Evolutionary conservation across 108 stramenopile genomes (phyloP).

Genomic region (Skeletonema grethae): DNA sequence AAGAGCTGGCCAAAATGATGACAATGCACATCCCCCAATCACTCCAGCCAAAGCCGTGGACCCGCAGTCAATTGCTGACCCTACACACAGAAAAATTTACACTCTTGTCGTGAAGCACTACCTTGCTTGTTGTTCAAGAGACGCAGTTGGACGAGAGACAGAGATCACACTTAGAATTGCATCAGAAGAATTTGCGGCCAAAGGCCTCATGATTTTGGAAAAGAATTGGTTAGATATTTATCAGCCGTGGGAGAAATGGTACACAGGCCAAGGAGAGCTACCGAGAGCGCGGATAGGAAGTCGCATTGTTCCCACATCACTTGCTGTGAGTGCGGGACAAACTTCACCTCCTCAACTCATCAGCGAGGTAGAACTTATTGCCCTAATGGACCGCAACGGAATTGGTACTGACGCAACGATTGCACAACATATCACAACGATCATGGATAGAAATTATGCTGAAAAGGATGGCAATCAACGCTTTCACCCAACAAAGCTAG

Average conservation of each 20-base stretch:
- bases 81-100: slow-evolving; percentile 82
- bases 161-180: slow-evolving; percentile 80
- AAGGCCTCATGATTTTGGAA: slow-evolving; percentile 86
- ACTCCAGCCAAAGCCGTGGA: slow-evolving; percentile 95
- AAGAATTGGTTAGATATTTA: slow-evolving; percentile 92
- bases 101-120: slow-evolving; percentile 95
- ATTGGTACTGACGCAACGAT: slow-evolving; percentile 98
- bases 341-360: slow-evolving; percentile 75
- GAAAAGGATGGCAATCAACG: slow-evolving; percentile 74
- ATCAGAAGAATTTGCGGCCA: slow-evolving; percentile 88
- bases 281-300: slow-evolving; percentile 72
- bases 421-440: slow-evolving; percentile 85
- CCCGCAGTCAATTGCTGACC: slow-evolving; percentile 71
- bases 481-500: slow-evolving; percentile 84
- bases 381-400: slow-evolving; percentile 84
- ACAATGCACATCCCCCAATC: slow-evolving; percentile 99
- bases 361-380: slow-evolving; percentile 81
- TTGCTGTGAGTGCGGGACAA: slow-evolving; percentile 77
- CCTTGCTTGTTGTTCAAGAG: slow-evolving; percentile 96
- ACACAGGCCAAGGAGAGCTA: slow-evolving; percentile 83
- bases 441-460: slow-evolving; percentile 84
- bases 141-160: slow-evolving; percentile 92
- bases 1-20: slow-evolving; percentile 87
- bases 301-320: slow-evolving; percentile 67
- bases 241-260: slow-evolving; percentile 91